These are phyloP conservation scores for Fusarium oligoseptatum DNA, from an alignment of 2,329 filamentous ascomycete species.

Conservation along the genomic window DNA sequence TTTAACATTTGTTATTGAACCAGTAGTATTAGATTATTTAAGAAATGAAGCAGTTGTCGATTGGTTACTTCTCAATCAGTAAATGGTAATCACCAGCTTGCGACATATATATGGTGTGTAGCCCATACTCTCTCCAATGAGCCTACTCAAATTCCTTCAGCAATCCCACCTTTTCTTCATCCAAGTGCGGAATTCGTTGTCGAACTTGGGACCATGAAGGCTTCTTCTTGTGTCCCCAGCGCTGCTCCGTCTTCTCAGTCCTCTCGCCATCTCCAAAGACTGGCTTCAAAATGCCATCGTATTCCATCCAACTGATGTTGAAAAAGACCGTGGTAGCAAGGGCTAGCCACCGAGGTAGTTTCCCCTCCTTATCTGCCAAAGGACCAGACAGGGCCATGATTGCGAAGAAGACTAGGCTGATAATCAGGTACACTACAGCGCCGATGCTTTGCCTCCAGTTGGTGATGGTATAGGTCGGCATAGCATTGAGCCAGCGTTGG, in stretches of 20 bases:
- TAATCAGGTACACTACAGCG: conserved; percentile 68
- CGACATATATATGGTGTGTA: neutral
- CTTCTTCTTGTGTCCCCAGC: conserved; percentile 5
- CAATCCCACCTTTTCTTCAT: conserved; percentile 46
- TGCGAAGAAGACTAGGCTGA: conserved; percentile 67
- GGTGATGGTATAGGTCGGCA: conserved; percentile 80
- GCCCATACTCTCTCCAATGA: neutral
- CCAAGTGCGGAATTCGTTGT: conserved; percentile 17
- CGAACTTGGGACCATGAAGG: conserved; percentile 20
- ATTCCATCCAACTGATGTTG: conserved; percentile 59
- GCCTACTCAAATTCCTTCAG: conserved; percentile 27
- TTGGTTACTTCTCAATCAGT: neutral
- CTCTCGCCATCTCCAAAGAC: conserved; percentile 90
- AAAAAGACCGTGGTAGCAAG: conserved; percentile 65
- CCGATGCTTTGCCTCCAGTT: conserved; percentile 76
- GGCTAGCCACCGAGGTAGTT: conserved; percentile 76
- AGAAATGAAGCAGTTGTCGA: neutral
- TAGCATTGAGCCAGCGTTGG: conserved; percentile 75
- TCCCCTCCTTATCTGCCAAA: conserved; percentile 76
- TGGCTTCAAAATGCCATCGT: conserved; percentile 64
- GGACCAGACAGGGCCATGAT: conserved; percentile 59
- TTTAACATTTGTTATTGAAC: neutral
- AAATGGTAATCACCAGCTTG: neutral
- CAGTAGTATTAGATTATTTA: neutral
- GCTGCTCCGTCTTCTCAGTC: conserved; percentile 55